Evolutionary conservation across 352 stramenopile species (phyloP).

Genomic region (Phytophthora fragariae): DNA sequence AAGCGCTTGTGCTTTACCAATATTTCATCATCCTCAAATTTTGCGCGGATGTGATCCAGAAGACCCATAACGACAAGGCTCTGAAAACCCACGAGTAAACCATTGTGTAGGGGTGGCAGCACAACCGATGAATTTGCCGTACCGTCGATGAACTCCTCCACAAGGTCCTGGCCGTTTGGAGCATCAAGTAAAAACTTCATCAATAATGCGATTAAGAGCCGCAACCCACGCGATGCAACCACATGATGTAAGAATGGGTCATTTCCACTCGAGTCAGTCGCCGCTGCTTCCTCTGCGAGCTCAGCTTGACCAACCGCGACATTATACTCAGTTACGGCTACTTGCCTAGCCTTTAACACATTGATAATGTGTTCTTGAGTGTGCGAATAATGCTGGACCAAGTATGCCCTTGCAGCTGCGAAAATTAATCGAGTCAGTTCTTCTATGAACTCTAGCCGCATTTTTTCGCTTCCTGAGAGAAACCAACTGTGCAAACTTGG

Average conservation of each 20-base stretch:
- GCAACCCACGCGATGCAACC: conserved; percentile 45
- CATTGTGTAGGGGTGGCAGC: conserved; percentile 51
- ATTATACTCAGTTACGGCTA: conserved; percentile 46
- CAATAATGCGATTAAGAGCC: conserved; percentile 59
- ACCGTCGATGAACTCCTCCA: conserved; percentile 62
- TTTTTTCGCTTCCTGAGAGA: conserved; percentile 46
- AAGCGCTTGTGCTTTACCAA: conserved; percentile 63
- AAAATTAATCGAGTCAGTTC: conserved; percentile 63
- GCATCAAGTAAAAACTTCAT: conserved; percentile 60
- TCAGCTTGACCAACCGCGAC: conserved; percentile 43
- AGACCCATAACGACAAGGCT: conserved; percentile 60
- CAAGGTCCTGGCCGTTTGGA: conserved; percentile 54
- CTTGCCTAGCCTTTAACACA: conserved; percentile 55
- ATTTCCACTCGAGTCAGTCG: conserved; percentile 37
- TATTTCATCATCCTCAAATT: conserved; percentile 53
- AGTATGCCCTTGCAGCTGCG: conserved; percentile 47
- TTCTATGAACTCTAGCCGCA: conserved; percentile 66
- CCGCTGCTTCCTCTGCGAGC: conserved; percentile 55
- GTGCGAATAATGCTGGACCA: conserved; percentile 52
- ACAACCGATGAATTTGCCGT: conserved; percentile 43
- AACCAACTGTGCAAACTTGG: conserved; percentile 47
- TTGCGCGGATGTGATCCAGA: conserved; percentile 57
- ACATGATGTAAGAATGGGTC: conserved; percentile 74
- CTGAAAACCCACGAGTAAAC: conserved; percentile 62
- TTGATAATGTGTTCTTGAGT: conserved; percentile 45